A percentile compares a stretch with the other conserved stretches of the same genome.
These are phyloP conservation scores for Hymenotorrendiella dingleyae DNA, from an alignment of 2,329 filamentous ascomycete species.

Conservation along the genomic window DNA sequence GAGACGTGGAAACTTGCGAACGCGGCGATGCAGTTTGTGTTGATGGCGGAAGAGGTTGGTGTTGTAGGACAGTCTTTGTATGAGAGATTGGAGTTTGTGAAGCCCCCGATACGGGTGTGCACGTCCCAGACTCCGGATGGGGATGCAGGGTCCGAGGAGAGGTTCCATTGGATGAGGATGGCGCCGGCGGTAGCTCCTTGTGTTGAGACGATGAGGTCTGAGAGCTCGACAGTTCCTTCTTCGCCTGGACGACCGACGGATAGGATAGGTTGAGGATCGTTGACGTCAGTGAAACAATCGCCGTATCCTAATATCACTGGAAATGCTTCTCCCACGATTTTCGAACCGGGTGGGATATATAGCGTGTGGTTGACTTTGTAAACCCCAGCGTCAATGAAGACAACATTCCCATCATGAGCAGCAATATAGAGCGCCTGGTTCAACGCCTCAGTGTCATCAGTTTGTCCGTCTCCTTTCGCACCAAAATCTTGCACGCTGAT, in stretches of 20 bases:
- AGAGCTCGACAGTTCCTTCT: constrained; percentile 42
- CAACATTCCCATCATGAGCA: constrained; percentile 30
- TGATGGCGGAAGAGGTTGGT: constrained; percentile 29
- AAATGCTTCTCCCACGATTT: constrained; percentile 50
- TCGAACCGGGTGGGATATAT: constrained; percentile 40
- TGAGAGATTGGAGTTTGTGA: constrained; percentile 26
- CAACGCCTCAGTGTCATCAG: constrained; percentile 36
- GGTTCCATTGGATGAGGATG: constrained; percentile 15
- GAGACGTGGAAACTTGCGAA: constrained; percentile 32
- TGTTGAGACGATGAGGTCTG: constrained; percentile 46
- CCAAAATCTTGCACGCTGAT: constrained; percentile 38
- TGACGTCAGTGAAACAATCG: constrained; percentile 35
- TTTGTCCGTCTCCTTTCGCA: constrained; percentile 8
- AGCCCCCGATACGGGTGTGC: constrained; percentile 39
- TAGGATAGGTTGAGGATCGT: constrained; percentile 40
- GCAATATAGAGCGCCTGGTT: constrained; percentile 48
- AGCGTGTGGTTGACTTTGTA: constrained; percentile 42
- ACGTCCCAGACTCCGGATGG: constrained; percentile 38
- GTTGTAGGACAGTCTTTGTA: constrained; percentile 53
- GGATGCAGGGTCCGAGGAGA: constrained; percentile 7
- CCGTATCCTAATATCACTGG: constrained; percentile 34
- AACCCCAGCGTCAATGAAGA: constrained; percentile 38
- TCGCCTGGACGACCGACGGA: constrained; percentile 45
- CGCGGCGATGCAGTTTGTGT: constrained; percentile 31
- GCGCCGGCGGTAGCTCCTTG: constrained; percentile 36